Evolutionary conservation across 305 asterid species (phyloP).

Genomic region (Coffea humblotiana): DNA sequence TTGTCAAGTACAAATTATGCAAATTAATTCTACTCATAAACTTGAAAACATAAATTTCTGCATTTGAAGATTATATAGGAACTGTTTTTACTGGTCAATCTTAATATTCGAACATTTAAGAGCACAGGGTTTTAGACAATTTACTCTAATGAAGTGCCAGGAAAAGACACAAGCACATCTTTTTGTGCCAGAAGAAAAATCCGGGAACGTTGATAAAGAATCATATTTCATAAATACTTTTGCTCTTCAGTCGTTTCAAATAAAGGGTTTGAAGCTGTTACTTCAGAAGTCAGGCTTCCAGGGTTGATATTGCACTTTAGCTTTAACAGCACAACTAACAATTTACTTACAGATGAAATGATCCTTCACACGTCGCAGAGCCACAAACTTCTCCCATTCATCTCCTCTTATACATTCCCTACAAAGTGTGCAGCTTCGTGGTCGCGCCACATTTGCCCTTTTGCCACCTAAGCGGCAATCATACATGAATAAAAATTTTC

Average conservation of each 20-base stretch:
- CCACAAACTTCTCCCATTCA: constrained; percentile 73
- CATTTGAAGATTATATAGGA: not conserved
- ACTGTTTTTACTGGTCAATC: not conserved
- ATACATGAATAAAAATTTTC: not conserved
- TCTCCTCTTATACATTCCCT: constrained; percentile 88
- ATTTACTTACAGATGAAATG: constrained; percentile 88
- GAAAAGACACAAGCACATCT: not conserved
- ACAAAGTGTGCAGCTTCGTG: constrained; percentile 89
- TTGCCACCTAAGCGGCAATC: constrained; percentile 43
- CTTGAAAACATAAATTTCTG: not conserved
- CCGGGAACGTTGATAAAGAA: not conserved
- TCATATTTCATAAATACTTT: constrained; percentile 6
- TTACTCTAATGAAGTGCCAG: not conserved
- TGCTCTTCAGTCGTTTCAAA: constrained; percentile 1
- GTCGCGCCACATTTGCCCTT: constrained; percentile 85
- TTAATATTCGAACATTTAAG: not conserved
- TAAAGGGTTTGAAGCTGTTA: not conserved
- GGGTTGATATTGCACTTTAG: not conserved
- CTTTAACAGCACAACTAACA: not conserved
- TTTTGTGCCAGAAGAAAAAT: constrained; percentile 6
- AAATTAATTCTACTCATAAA: not conserved
- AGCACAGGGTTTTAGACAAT: not conserved
- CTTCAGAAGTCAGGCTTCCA: not conserved
- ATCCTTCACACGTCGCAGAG: constrained; percentile 76
- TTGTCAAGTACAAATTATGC: too few relatives aligned